phyloP scores from a whole-genome alignment of 495 filamentous ascomycete species.

The Hypomontagnella monticulosa region DNA sequence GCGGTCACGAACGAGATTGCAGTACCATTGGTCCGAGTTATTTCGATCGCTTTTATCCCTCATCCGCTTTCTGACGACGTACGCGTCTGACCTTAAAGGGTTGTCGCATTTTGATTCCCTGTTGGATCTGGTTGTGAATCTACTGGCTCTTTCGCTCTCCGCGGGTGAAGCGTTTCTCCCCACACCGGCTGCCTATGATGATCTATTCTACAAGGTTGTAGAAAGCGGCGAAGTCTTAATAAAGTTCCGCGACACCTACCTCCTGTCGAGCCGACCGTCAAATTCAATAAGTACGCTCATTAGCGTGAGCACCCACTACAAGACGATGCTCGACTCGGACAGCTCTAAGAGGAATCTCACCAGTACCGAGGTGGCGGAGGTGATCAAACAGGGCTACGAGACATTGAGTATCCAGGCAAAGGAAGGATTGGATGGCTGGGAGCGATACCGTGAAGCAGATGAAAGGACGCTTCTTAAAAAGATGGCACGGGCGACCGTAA shows the following conservation, averaged over 20 bases:
- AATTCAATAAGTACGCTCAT: slow-evolving; percentile 85
- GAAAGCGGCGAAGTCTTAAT: slow-evolving; percentile 85
- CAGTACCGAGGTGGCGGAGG: slow-evolving; percentile 83
- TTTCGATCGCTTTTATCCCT: slow-evolving; percentile 91
- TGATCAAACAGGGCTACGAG: slow-evolving; percentile 97
- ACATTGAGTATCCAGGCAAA: slow-evolving; percentile 86
- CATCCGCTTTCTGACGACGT: slow-evolving; percentile 89
- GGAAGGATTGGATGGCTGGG: slow-evolving; percentile 84
- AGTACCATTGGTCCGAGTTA: slow-evolving; percentile 95
- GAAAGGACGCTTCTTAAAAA: slow-evolving; percentile 81
- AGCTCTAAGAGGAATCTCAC: slow-evolving; percentile 71
- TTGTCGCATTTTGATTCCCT: slow-evolving; percentile 67
- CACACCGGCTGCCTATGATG: slow-evolving; percentile 86
- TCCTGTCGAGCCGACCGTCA: slow-evolving; percentile 59
- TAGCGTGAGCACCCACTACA: slow-evolving; percentile 86
- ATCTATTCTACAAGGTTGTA: slow-evolving; percentile 97
- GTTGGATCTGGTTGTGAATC: slow-evolving; percentile 78
- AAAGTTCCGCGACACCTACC: slow-evolving; percentile 84
- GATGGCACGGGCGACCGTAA: slow-evolving; percentile 79
- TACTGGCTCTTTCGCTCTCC: slow-evolving; percentile 88
- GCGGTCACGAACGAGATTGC: slow-evolving; percentile 76
- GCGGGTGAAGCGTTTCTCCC: slow-evolving; percentile 93
- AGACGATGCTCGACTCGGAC: slow-evolving; percentile 76
- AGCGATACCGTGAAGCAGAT: slow-evolving; percentile 79
- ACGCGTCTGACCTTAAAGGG: slow-evolving; percentile 75